These are phyloP conservation scores for Hymenoscyphus albidus DNA, from an alignment of 2,329 filamentous ascomycete species.

Conservation along the genomic window DNA sequence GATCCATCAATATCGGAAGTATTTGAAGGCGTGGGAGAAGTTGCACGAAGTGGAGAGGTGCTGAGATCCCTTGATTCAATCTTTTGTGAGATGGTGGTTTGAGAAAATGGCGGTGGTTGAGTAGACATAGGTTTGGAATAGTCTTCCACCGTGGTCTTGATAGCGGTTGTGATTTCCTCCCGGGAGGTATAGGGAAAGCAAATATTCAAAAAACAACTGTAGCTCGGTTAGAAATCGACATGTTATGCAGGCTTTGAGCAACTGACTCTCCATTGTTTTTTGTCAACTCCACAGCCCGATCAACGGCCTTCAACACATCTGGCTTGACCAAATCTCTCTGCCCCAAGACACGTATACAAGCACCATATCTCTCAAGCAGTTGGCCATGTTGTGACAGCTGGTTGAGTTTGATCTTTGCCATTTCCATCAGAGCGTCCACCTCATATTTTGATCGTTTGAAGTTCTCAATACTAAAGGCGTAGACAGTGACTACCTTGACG, in stretches of 20 bases:
- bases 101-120: conserved; percentile 73
- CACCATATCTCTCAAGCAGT: conserved; percentile 87
- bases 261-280: conserved; percentile 75
- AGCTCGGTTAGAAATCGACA: conserved; percentile 16
- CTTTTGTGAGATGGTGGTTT: conserved; percentile 80
- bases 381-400: conserved; percentile 93
- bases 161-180: conserved; percentile 89
- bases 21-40: conserved; percentile 45
- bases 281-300: conserved; percentile 81
- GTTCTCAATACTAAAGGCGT: conserved; percentile 98
- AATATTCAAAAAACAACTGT: conserved; percentile 73
- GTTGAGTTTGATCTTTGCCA: conserved; percentile 90
- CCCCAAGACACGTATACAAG: conserved; percentile 78
- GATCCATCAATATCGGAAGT: conserved; percentile 45
- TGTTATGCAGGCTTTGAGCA: not conserved
- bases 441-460: conserved; percentile 97
- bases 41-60: conserved; percentile 34
- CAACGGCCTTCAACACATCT: conserved; percentile 85
- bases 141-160: conserved; percentile 81
- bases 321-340: conserved; percentile 78
- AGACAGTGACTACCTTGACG: conserved; percentile 94
- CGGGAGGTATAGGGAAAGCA: conserved; percentile 97
- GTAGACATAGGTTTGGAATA: conserved; percentile 70
- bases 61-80: conserved; percentile 65
- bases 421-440: conserved; percentile 94